These are phyloP conservation scores for Chiua virens DNA, from an alignment of 768 basidiomycete genomes.

Conservation along the genomic window DNA sequence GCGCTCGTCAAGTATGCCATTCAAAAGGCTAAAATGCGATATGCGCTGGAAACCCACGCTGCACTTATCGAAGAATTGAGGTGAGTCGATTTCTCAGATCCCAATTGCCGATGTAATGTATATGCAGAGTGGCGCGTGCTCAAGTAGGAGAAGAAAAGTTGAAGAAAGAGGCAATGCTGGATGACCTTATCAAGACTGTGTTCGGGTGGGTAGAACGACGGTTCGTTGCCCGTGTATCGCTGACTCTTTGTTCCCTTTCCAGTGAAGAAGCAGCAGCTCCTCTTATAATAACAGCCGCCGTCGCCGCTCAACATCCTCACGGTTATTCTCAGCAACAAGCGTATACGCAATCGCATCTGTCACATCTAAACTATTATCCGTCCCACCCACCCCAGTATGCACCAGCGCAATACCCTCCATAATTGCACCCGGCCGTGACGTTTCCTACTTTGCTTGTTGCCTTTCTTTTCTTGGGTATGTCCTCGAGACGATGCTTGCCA, in stretches of 20 bases:
- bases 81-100: constrained; percentile 6
- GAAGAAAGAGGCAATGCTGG: constrained; percentile 62
- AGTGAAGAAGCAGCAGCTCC: constrained; percentile 29
- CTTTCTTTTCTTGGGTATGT: too few species aligned
- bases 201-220: constrained; percentile 48
- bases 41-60: constrained; percentile 67
- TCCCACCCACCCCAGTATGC: constrained; percentile 13
- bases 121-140: constrained; percentile 40
- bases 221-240: neutral
- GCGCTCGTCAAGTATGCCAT: constrained; percentile 69
- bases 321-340: constrained; percentile 7
- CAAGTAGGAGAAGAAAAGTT: constrained; percentile 54
- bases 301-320: constrained; percentile 3
- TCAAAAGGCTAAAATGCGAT: constrained; percentile 70
- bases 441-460: too few species aligned
- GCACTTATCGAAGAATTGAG: constrained; percentile 63
- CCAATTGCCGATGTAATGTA: neutral
- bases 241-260: neutral
- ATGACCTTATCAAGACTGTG: constrained; percentile 46
- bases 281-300: constrained; percentile 11
- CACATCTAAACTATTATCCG: constrained; percentile 8
- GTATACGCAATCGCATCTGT: constrained; percentile 9
- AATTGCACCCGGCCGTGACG: neutral
- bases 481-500: too few species aligned
- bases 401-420: constrained; percentile 16